Evolutionary conservation across 345 rosid species (phyloP).

Genomic region (Garcia nutans): DNA sequence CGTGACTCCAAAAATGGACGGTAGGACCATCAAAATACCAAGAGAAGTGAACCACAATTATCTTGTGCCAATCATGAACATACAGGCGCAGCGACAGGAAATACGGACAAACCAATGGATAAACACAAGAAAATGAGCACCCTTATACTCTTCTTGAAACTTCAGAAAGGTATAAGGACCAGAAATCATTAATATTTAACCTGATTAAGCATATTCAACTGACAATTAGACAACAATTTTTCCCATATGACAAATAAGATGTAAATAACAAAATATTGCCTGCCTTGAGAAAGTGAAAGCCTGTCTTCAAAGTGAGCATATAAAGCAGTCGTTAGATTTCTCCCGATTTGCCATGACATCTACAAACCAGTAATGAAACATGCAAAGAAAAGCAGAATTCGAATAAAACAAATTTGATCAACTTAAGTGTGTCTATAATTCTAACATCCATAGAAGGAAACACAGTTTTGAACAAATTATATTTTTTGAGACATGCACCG

Average conservation of each 20-base stretch:
- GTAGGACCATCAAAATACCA: background rate
- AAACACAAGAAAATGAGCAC: background rate
- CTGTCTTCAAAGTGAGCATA: slow-evolving; percentile 46
- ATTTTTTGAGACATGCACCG: slow-evolving; percentile 5
- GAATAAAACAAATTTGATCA: slow-evolving; percentile 33
- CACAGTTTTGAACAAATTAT: slow-evolving; percentile 10
- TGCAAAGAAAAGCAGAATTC: slow-evolving; percentile 41
- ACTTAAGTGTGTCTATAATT: slow-evolving; percentile 24
- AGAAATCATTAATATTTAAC: slow-evolving; percentile 1
- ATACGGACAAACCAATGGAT: background rate
- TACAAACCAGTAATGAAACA: slow-evolving; percentile 46
- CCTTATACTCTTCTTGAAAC: slow-evolving; percentile 15
- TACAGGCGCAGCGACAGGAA: background rate
- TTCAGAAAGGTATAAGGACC: background rate
- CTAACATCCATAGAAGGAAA: slow-evolving; percentile 29
- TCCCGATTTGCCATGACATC: slow-evolving; percentile 51
- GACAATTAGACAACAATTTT: slow-evolving; percentile 10
- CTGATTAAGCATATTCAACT: slow-evolving; percentile 6
- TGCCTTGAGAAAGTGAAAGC: slow-evolving; percentile 49
- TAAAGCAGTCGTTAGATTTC: slow-evolving; percentile 44
- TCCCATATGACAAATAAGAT: slow-evolving; percentile 26
- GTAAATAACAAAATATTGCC: slow-evolving; percentile 38
- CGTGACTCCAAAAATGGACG: background rate
- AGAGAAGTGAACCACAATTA: background rate
- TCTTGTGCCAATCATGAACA: background rate